phyloP scores from a whole-genome alignment of 768 basidiomycete genomes.

The Plicaturopsis crispa region DNA sequence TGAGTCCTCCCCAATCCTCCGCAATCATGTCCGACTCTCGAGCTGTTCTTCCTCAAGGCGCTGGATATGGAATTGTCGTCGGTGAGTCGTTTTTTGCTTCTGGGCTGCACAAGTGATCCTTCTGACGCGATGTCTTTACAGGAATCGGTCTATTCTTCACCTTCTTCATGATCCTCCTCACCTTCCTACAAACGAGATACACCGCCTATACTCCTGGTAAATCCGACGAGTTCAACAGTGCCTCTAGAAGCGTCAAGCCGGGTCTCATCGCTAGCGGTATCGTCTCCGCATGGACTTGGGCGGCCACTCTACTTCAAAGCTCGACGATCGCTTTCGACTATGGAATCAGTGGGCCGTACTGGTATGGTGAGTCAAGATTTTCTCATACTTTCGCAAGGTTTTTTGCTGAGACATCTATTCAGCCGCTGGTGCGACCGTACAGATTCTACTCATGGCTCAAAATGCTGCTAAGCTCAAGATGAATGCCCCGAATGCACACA shows the following conservation, averaged over 20 bases:
- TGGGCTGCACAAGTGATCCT: too few relatives aligned
- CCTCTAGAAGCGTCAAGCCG: slow-evolving; percentile 80
- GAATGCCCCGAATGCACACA: slow-evolving; percentile 83
- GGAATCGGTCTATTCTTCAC: slow-evolving; percentile 89
- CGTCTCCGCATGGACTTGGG: slow-evolving; percentile 89
- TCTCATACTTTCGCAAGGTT: background rate
- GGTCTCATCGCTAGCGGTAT: slow-evolving; percentile 91
- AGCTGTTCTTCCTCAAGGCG: too few relatives aligned
- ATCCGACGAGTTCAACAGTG: slow-evolving; percentile 80
- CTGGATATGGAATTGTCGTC: too few relatives aligned
- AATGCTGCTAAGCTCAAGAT: slow-evolving; percentile 88
- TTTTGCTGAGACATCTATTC: slow-evolving; percentile 62
- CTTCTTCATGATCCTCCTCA: slow-evolving; percentile 70
- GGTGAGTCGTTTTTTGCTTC: too few relatives aligned
- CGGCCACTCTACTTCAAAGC: too few relatives aligned
- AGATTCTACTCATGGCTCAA: slow-evolving; percentile 86
- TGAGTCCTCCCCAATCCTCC: too few relatives aligned
- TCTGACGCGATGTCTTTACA: too few relatives aligned
- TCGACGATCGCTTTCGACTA: too few relatives aligned
- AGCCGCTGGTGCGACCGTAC: slow-evolving; percentile 82
- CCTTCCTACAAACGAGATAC: slow-evolving; percentile 77
- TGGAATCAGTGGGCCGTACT: too few relatives aligned
- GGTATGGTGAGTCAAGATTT: slow-evolving; percentile 32
- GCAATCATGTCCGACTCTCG: too few relatives aligned
- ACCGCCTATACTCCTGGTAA: slow-evolving; percentile 72